phyloP scores from a whole-genome alignment of 2,329 filamentous ascomycete species.

The Pseudogymnoascus verrucosus region DNA sequence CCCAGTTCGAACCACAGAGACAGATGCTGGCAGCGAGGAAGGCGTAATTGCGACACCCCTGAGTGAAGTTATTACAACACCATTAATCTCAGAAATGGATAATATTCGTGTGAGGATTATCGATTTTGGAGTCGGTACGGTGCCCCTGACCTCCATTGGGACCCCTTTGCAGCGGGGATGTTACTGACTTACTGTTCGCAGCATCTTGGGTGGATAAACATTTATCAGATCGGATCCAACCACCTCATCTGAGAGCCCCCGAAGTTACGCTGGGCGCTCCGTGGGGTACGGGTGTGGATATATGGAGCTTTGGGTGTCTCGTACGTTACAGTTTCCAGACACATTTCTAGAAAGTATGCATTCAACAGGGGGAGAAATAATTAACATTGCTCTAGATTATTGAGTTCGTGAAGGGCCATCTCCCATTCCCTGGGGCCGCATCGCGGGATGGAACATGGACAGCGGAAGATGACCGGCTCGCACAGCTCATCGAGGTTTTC shows the following conservation, averaged over 20 bases:
- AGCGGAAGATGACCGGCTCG: background rate
- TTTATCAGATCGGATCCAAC: background rate
- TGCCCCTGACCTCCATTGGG: background rate
- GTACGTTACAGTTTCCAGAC: background rate
- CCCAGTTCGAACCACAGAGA: background rate
- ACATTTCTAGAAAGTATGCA: background rate
- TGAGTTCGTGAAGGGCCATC: background rate
- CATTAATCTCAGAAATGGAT: background rate
- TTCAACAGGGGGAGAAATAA: background rate
- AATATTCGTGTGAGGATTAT: background rate
- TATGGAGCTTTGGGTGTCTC: background rate
- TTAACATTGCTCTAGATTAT: background rate
- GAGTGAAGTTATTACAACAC: background rate
- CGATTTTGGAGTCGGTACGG: background rate
- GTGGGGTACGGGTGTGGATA: background rate
- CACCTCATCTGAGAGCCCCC: background rate
- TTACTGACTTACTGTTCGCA: background rate
- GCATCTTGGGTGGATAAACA: background rate
- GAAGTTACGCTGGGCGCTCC: background rate
- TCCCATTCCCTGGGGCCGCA: background rate
- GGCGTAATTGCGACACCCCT: background rate
- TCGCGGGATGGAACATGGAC: background rate
- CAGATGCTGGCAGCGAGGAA: background rate
- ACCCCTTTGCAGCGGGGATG: background rate
- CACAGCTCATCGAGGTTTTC: background rate